These are phyloP conservation scores for Berkeleyomyces rouxiae DNA, from an alignment of 2,329 filamentous ascomycete genomes.

Conservation along the genomic window DNA sequence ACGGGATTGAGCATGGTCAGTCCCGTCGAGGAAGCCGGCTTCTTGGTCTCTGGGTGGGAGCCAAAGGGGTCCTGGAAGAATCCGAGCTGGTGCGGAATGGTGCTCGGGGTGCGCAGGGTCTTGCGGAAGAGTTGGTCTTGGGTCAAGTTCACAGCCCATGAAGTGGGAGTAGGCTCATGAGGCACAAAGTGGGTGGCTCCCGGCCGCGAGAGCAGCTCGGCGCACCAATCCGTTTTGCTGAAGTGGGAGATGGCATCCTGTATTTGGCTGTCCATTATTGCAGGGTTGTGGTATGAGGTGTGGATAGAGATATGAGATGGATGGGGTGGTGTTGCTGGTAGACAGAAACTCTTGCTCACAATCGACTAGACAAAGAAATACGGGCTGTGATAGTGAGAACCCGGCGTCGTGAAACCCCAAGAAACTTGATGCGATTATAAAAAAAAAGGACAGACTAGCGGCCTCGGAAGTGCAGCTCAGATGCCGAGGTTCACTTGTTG, in stretches of 20 bases:
- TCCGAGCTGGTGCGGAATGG: slow-evolving; percentile 17
- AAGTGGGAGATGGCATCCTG: slow-evolving; percentile 8
- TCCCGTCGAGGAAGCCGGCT: slow-evolving; percentile 1
- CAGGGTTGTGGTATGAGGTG: neutral
- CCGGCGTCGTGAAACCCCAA: no score
- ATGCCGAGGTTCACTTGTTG: no score
- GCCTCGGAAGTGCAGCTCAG: no score
- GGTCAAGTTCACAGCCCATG: neutral
- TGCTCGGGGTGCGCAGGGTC: slow-evolving; percentile 10
- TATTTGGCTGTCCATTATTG: neutral
- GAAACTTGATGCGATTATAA: no score
- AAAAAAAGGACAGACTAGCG: no score
- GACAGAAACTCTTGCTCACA: no score
- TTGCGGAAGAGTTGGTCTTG: slow-evolving; percentile 15
- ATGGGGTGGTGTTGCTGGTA: neutral
- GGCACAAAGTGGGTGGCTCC: slow-evolving; percentile 1
- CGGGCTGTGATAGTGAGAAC: no score
- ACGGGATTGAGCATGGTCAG: slow-evolving; percentile 14
- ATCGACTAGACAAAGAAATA: no score
- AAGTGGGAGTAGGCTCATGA: neutral
- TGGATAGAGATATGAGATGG: neutral
- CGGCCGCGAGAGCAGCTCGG: slow-evolving; percentile 3
- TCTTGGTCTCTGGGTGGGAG: neutral
- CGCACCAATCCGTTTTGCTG: slow-evolving; percentile 11
- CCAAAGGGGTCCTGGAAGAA: slow-evolving; percentile 14